Conservation (phyloP, 2,329 filamentous ascomycete genomes). For the Phyllosticta capitalensis region DNA sequence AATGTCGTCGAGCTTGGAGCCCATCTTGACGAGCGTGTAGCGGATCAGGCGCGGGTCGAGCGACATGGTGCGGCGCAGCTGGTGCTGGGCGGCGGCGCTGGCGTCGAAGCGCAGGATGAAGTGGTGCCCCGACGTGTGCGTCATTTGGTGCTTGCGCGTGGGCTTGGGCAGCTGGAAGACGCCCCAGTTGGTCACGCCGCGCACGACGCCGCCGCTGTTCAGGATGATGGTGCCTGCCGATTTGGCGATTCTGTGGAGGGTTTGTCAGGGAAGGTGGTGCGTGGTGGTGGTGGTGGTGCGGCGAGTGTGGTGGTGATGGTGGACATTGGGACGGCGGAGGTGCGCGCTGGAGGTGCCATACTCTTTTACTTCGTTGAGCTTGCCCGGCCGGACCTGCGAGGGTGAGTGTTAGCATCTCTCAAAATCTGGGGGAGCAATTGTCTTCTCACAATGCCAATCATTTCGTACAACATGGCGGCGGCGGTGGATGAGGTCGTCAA, state of each 20-base stretch:
- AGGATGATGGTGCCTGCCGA: constrained; percentile 78
- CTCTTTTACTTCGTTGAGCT: constrained; percentile 89
- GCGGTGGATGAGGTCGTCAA: neutral
- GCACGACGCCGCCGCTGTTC: constrained; percentile 74
- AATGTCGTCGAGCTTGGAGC: constrained; percentile 54
- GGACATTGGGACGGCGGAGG: constrained; percentile 3
- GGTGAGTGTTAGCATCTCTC: neutral
- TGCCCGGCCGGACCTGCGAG: constrained; percentile 78
- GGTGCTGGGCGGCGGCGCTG: constrained; percentile 59
- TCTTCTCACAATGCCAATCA: constrained; percentile 78
- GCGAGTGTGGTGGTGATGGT: neutral
- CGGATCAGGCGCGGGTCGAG: constrained; percentile 88
- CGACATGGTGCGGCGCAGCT: constrained; percentile 64
- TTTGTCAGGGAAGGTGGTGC: neutral
- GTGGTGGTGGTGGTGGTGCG: neutral
- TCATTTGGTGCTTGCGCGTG: constrained; percentile 69
- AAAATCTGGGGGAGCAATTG: neutral
- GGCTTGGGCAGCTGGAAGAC: constrained; percentile 77
- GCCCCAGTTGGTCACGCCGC: constrained; percentile 92
- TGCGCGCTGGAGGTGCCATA: constrained; percentile 39
- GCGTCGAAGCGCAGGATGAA: constrained; percentile 96
- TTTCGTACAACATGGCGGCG: constrained; percentile 78
- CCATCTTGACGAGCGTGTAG: constrained; percentile 78
- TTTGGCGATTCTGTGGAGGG: constrained; percentile 64
- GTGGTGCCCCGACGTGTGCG: constrained; percentile 82